Evolutionary conservation across 768 basidiomycete genomes (phyloP), one percentile per base, ranked within the genome.

Genomic region (Amylocystis lapponica): DNA sequence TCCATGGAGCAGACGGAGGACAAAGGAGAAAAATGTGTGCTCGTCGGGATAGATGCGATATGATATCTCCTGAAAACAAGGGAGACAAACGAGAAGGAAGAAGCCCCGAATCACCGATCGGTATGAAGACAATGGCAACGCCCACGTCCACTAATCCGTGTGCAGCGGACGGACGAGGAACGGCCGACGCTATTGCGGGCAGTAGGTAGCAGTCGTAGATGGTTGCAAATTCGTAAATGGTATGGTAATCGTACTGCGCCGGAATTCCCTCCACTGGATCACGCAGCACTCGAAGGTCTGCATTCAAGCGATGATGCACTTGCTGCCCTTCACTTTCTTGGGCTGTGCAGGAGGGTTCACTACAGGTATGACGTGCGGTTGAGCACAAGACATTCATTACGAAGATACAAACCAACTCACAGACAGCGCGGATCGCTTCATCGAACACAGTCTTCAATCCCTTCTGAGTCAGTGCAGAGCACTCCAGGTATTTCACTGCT

Each of bases 371-470:
- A 29, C 27, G 17, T 13, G 39, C 17, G 22, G 27, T 27, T 30
- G 9, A 38, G 22, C 20, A 31, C 14, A 14, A 13, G 26, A 16
- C 8, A 12, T 36, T 31, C 41, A 23, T 27, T 26, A 41, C 14
- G 39, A 35, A 22, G 36, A 21, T 32, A 20, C 27, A 41, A 46
- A 43, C 34, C 30, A 20, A 84, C 89, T 79, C 64, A 92, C 89
- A 71, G 55, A 98, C 95, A 43, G 92, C 91, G 42, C 96, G 81
- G 57, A 99, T 98, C 32, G 96, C 96, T 67, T 98, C 96, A 64
- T 98, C 96, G 62, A 99, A 99, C 33, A 99, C 96, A 46, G 86
- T 94, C 79, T 99, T 99, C 61, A 99, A 71, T 13, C 95, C 95
- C 68, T 98, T 96, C 74, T 98, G 96, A 36, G 95, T 97, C 58